Percentiles rank a stretch among this genome's conserved stretches.
These are phyloP conservation scores for Apiosordaria backusii DNA, from an alignment of 495 filamentous ascomycete species.

Conservation along the genomic window DNA sequence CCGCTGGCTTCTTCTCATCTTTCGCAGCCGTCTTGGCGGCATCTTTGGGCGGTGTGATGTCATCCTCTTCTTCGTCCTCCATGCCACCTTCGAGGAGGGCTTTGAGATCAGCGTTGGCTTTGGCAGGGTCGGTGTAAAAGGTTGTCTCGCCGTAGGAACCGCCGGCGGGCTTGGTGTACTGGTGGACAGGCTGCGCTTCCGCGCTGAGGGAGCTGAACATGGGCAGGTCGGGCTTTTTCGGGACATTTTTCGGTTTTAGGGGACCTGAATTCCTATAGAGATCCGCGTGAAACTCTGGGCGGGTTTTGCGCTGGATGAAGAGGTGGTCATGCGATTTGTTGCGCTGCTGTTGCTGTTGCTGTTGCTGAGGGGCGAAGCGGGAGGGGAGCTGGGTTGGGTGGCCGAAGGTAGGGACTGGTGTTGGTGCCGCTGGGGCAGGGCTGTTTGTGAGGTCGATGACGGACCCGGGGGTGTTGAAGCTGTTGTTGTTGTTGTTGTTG, in stretches of 20 bases:
- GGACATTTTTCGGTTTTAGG: constrained; percentile 35
- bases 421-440: constrained; percentile 21
- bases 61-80: constrained; percentile 67
- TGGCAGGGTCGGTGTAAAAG: constrained; percentile 68
- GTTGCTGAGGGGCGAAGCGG: constrained; percentile 19
- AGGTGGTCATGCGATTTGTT: constrained; percentile 34
- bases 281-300: constrained; percentile 47
- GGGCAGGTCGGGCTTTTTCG: constrained; percentile 31
- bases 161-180: constrained; percentile 36
- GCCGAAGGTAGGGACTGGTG: constrained; percentile 31
- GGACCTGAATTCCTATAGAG: constrained; percentile 39
- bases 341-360: not conserved
- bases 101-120: constrained; percentile 83
- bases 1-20: not conserved
- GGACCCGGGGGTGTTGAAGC: not conserved
- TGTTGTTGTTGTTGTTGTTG: constrained; percentile 5
- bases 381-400: constrained; percentile 28
- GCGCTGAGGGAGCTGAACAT: constrained; percentile 41
- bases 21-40: constrained; percentile 14
- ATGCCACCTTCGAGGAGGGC: constrained; percentile 82
- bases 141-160: constrained; percentile 49
- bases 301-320: constrained; percentile 43
- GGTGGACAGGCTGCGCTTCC: constrained; percentile 24
- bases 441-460: constrained; percentile 29
- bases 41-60: constrained; percentile 28